Evolutionary conservation across 2,329 filamentous ascomycete genomes (phyloP).

Genomic region (Trichoderma polysporum): DNA sequence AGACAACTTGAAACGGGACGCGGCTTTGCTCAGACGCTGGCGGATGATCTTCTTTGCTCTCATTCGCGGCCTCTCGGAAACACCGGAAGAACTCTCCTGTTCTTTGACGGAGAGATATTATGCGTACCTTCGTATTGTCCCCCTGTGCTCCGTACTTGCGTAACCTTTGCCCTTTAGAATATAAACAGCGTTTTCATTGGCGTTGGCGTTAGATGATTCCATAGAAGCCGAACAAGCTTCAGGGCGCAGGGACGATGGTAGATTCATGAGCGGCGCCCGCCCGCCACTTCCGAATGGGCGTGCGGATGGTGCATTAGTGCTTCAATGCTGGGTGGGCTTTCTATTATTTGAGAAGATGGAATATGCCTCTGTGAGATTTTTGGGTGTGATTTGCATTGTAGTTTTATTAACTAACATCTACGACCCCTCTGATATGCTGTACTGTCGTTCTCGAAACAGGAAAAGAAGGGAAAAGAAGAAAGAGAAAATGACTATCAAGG

Average conservation of each 20-base stretch:
- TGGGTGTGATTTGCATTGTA: background rate
- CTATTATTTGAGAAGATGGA: background rate
- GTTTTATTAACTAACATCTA: background rate
- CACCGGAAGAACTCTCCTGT: background rate
- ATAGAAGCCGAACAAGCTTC: conserved; percentile 6
- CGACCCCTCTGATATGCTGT: background rate
- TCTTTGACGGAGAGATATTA: background rate
- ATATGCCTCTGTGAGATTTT: background rate
- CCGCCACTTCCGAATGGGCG: conserved; percentile 14
- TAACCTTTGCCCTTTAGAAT: background rate
- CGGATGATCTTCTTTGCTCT: background rate
- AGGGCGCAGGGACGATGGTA: background rate
- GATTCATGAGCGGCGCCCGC: background rate
- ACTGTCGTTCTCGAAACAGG: background rate
- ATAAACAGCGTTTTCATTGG: background rate
- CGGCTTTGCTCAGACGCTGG: background rate
- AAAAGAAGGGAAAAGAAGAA: background rate
- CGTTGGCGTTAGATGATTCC: background rate
- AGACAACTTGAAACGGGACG: background rate
- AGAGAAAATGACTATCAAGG: background rate
- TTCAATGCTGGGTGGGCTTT: background rate
- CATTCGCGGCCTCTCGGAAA: conserved; percentile 1
- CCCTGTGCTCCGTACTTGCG: no score
- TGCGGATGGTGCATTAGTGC: background rate
- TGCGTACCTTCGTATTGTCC: background rate